Base-by-base conservation (phyloP, 192 early-diverging fungal genomes). In the Backusella westeae region DNA sequence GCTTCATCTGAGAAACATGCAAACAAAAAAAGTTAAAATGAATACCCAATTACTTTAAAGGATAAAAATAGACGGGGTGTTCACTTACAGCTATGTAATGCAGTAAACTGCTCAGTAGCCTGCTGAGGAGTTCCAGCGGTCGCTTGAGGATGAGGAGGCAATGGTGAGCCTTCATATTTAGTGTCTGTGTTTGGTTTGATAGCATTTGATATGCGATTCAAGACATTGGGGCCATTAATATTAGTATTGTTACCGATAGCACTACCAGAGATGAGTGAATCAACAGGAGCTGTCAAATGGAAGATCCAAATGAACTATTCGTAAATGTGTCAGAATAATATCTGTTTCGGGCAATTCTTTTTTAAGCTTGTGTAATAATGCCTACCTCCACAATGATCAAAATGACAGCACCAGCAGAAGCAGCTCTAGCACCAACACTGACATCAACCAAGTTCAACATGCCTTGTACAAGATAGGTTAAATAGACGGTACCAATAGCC, bases 281-380 rank as follows among this genome's bases (percentile, higher is more conserved):
- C 88, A 8, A 89, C 86, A 35, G 87, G 87, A 73, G 88, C 82
- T 65, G 90, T 91, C 72, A 93, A 87, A 53, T 85, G 81, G 49
- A 91, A 77, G 49, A 92, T 81, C 93, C 90, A 94, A 53, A 91
- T 82, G 74, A 92, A 89, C 80, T 84, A 79, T 42, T 21, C 4
- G 19, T 38, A 53, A 69, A 23, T 38, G 14, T 21, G 63, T 26
- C 15, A n/a, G 34, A n/a, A 17, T 68, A 68, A 68, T 23, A 72
- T 26, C 34, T 72, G 59, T 17, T 32, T 26, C 41, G 26, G 38
- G 15, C 34, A 36, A 6, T 38, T 34, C 26, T 42, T 63, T 63
- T 63, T 63, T 65, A 39, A 39, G 38, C 38, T 1, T 63, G n/a
- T 53, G 32, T n/a, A 42, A 34, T 53, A 15, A 68, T 39, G 19